Conservation (phyloP, 495 filamentous ascomycete species). For the Rhypophila decipiens region DNA sequence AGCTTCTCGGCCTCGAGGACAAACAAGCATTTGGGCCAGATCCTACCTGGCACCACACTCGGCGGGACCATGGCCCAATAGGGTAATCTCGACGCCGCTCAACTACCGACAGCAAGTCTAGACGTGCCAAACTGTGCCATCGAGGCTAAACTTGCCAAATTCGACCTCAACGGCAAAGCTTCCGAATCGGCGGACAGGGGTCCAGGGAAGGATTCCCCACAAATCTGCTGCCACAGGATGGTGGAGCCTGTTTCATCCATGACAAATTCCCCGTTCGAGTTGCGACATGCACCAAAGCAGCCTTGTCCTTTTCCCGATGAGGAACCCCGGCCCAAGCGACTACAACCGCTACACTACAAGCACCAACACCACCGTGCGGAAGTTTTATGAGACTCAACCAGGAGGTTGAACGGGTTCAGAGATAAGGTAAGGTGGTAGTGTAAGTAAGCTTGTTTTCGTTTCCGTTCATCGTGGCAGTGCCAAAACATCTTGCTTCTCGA, state of each 20-base stretch:
- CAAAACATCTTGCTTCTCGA: too few species aligned
- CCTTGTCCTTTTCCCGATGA: background rate
- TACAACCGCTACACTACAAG: background rate
- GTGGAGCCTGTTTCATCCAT: slow-evolving; percentile 18
- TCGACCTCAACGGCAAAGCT: background rate
- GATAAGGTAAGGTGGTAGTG: background rate
- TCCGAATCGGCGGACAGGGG: slow-evolving; percentile 2
- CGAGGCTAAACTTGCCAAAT: background rate
- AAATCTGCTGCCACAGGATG: slow-evolving; percentile 2
- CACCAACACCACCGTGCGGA: background rate
- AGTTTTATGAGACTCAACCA: background rate
- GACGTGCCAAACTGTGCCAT: background rate
- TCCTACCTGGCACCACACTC: background rate
- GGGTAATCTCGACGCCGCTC: background rate
- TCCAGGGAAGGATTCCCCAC: background rate
- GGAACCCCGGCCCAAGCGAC: background rate
- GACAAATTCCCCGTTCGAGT: slow-evolving; percentile 6
- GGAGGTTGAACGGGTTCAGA: background rate
- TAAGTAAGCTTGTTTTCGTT: too few species aligned
- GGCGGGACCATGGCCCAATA: background rate
- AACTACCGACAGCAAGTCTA: background rate
- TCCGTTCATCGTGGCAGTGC: too few species aligned
- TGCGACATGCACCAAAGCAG: background rate
- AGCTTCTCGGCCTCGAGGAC: too few species aligned
- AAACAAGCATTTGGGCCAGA: too few species aligned